These are phyloP conservation scores for Hsuehochloa calcarea DNA, from an alignment of 176 grass and related monocot species.

Conservation along the genomic window DNA sequence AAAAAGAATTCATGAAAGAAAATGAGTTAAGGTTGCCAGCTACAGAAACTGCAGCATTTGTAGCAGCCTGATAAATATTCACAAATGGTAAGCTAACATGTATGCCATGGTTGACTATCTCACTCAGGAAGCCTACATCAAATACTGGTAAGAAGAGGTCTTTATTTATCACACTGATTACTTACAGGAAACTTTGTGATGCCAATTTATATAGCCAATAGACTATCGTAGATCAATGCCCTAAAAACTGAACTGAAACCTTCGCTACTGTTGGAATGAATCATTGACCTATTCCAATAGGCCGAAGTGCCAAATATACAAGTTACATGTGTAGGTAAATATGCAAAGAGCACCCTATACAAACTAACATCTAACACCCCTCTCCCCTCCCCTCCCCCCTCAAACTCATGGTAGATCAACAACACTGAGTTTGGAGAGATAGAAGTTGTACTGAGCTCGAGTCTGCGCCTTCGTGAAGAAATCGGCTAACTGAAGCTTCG, in stretches of 20 bases:
- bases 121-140: not conserved
- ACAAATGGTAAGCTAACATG: not conserved
- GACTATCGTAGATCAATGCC: not conserved
- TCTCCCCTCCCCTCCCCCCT: no score
- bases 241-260: not conserved
- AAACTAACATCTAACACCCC: no score
- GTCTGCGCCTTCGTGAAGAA: no score
- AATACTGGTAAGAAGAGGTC: not conserved
- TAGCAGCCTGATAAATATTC: slow-evolving; percentile 11
- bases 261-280: not conserved
- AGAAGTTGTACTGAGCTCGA: no score
- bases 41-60: not conserved
- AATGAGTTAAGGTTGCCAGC: slow-evolving; percentile 11
- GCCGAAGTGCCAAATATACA: no score
- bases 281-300: no score
- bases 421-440: no score
- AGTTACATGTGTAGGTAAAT: no score
- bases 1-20: not conserved
- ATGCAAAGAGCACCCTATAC: no score
- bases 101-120: slow-evolving; percentile 5
- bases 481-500: no score
- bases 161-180: not conserved
- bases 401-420: no score
- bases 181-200: not conserved
- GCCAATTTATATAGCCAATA: not conserved